phyloP scores from a whole-genome alignment of 1,284 basidiomycete genomes.

The Afroboletus lepidellus region DNA sequence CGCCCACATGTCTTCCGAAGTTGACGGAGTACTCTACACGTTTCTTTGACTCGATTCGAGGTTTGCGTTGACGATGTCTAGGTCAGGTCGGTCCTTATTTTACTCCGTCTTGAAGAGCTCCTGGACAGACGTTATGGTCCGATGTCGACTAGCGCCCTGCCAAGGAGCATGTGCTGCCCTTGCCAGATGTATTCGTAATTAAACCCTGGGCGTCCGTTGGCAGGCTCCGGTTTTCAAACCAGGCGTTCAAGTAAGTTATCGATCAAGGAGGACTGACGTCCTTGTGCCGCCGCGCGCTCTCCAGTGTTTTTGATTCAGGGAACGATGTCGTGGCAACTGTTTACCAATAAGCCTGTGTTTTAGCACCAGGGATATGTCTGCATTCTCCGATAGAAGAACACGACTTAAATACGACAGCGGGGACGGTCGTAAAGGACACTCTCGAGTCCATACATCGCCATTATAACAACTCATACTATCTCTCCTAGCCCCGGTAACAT shows the following conservation, averaged over 20 bases:
- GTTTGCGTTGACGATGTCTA: not conserved
- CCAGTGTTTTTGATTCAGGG: not conserved
- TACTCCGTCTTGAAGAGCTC: not conserved
- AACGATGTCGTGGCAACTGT: slow-evolving; percentile 3
- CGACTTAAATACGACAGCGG: slow-evolving; percentile 25
- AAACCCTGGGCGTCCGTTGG: slow-evolving; percentile 5
- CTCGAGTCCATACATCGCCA: not conserved
- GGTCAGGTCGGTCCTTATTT: slow-evolving; percentile 2
- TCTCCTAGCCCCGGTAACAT: slow-evolving; percentile 12
- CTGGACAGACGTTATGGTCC: slow-evolving; percentile 3
- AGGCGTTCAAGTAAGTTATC: slow-evolving; percentile 18
- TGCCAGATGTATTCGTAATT: not conserved
- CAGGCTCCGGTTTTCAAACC: slow-evolving; percentile 28
- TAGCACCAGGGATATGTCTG: not conserved
- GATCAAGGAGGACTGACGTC: slow-evolving; percentile 1
- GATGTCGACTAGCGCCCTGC: slow-evolving; percentile 4
- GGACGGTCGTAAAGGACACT: not conserved
- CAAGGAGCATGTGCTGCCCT: not conserved
- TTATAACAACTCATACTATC: not conserved
- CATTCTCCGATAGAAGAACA: slow-evolving; percentile 9
- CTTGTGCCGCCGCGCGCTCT: not conserved
- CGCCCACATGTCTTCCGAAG: slow-evolving; percentile 4
- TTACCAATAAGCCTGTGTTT: slow-evolving; percentile 5
- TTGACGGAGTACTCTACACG: slow-evolving; percentile 3
- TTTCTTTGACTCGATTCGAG: not conserved